Percentiles rank a stretch among this genome's conserved stretches.
Evolutionary conservation across 192 early-diverging fungal species (phyloP).

Genomic region (Piromyces finnis): DNA sequence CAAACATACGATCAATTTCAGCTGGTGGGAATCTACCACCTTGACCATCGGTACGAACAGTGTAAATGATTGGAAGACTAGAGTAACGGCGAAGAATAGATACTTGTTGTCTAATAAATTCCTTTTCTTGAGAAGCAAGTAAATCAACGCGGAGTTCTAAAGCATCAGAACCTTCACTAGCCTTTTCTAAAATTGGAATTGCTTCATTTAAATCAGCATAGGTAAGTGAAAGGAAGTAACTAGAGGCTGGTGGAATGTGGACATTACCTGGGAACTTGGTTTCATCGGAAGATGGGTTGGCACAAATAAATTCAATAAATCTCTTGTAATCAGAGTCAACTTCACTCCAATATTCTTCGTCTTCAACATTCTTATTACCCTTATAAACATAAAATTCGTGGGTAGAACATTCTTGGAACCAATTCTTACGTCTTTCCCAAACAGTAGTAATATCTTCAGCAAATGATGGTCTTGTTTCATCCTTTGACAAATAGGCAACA

Average conservation of each 20-base stretch:
- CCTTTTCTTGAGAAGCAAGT: conserved; percentile 29
- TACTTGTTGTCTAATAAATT: conserved; percentile 64
- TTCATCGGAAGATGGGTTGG: conserved; percentile 11
- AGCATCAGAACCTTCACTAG: conserved; percentile 67
- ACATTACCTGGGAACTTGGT: conserved; percentile 2
- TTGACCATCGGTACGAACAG: conserved; percentile 74
- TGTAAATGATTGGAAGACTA: conserved; percentile 74
- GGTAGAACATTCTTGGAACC: conserved; percentile 61
- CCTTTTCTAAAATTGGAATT: conserved; percentile 25
- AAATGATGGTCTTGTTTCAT: conserved; percentile 68
- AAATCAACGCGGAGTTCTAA: conserved; percentile 89
- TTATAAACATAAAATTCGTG: conserved; percentile 61
- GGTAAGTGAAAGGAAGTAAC: conserved; percentile 4
- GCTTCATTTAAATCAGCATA: conserved; percentile 24
- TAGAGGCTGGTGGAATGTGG: neutral
- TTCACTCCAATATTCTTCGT: conserved; percentile 33
- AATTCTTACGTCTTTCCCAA: conserved; percentile 55
- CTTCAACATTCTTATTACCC: conserved; percentile 7
- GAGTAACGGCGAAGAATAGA: conserved; percentile 50
- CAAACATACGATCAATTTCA: conserved; percentile 34
- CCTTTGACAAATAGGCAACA: conserved; percentile 54
- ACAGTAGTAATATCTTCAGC: conserved; percentile 62
- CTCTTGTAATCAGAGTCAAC: conserved; percentile 59
- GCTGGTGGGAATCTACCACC: conserved; percentile 64
- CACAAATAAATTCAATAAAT: conserved; percentile 50